Base-by-base conservation (phyloP, 73 alveolate genomes). In the Tetrahymena thermophila region DNA sequence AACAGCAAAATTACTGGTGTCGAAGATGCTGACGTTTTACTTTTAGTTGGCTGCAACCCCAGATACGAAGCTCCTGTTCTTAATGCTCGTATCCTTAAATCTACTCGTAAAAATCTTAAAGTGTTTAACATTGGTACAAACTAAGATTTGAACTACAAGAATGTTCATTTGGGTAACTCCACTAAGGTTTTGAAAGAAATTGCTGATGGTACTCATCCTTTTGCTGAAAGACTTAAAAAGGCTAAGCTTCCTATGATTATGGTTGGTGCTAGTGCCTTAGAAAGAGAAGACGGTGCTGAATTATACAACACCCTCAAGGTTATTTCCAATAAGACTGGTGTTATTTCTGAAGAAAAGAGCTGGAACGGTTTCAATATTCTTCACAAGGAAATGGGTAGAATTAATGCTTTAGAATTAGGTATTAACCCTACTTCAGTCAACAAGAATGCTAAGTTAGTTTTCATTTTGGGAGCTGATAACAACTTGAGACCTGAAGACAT, bases 361-460 rank as follows among this genome's bases (percentile, higher is more conserved):
- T 98, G 99, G 99, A 98, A 98, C 84, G 99, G 99, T 23, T 93
- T 97, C 97, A 98, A 97, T 56, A 83, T 98, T 34, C 96, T 98
- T 25, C 98, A 97, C 95, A 96, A 95, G 38, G 98, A 97, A 34
- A 97, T 98, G 34, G 96, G 98, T 93, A 97, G 97, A 96, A 97
- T 96, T 8, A 98, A 98, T 55, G 99, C 99, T n/a, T 96, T 96
- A 34, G 99, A 98, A 58, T 96, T 98, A 34, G 99, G 99, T 40
- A 98, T 98, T 56, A 95, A 96, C 55, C 98, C 98, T 35, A 93
- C 93, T 35, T 85, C 96, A 38, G 84, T 95, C 8, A 95, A 71
- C 34, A 95, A 94, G 23, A 94, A 95, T 38, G 98, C 99, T 25
- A 98, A 98, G 94, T 94, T 98, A 17, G 99, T 98, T 35, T 97